These are phyloP conservation scores for Cucurbita moschata DNA, from an alignment of 306 rosid genomes.

Conservation along the genomic window DNA sequence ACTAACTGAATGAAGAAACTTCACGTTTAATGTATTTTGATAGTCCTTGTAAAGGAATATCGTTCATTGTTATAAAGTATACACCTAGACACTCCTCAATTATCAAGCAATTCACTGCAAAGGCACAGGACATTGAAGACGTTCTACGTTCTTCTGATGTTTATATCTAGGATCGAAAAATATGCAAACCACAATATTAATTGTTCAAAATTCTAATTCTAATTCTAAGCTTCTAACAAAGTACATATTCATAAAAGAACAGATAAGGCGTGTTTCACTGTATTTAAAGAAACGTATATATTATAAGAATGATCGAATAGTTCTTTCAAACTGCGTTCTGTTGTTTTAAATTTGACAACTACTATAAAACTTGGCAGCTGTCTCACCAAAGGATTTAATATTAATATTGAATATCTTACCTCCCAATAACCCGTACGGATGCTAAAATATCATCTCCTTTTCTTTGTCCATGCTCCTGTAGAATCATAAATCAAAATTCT, in stretches of 20 bases:
- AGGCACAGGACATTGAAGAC: not conserved
- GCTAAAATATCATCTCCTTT: conserved; percentile 92
- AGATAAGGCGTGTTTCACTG: not conserved
- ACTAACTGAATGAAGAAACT: not conserved
- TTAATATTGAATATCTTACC: conserved; percentile 24
- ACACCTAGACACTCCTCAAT: not conserved
- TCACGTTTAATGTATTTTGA: too few species aligned
- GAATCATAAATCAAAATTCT: conserved; percentile 15
- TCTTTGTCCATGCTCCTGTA: conserved; percentile 62
- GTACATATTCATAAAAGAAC: not conserved
- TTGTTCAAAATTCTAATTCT: not conserved
- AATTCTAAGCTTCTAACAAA: not conserved
- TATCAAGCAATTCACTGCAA: not conserved
- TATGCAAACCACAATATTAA: not conserved
- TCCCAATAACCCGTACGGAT: conserved; percentile 83
- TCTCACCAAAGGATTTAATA: not conserved
- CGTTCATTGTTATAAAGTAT: too few species aligned
- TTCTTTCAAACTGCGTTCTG: not conserved
- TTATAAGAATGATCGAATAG: not conserved
- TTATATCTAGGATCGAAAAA: not conserved
- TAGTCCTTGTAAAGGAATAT: too few species aligned
- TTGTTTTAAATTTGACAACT: not conserved
- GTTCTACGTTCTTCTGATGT: not conserved
- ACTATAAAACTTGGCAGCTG: not conserved
- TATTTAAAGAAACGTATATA: not conserved